Evolutionary conservation across 169 alveolate genomes (phyloP), one percentile per base, ranked within the genome.

Genomic region (Theileria orientalis): DNA sequence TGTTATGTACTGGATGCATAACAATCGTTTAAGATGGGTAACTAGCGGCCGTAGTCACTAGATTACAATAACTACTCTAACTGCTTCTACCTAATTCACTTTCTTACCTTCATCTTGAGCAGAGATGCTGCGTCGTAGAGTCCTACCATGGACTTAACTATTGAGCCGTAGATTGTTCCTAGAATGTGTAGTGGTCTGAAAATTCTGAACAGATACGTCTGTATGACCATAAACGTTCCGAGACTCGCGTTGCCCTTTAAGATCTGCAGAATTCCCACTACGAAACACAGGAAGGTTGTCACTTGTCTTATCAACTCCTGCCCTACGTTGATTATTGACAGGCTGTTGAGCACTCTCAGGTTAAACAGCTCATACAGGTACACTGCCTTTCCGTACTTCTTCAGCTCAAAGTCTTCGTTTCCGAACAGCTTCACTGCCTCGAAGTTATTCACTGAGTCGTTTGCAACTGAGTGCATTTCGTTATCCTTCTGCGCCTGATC

Each of bases 371-470:
- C 76, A 57, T 86, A 85, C 57, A 82, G 69, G 14, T 76, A 70
- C 25, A 78, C 84, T 1, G 85, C 94, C 44, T 74, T 35, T 27
- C 79, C 74, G 44, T 78, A 85, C 51, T 72, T 71, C 33, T 64
- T 76, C 23, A 88, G 83, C 74, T 88, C 93, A 54, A 68, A 76
- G 47, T 62, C 25, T 64, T 88, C 93, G 78, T 88, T 88, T 49
- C 85, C 83, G 73, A 69, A 88, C 74, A 83, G 83, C 77, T 90
- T 90, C 49, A 90, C 92, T 61, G 87, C 83, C 66, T 90, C 94
- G 76, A 82, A 90, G 71, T 90, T 90, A 52, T 69, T 79, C 49
- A 90, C 59, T 1, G 90, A 84, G 54, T 90, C 94, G 66, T 74
- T 86, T 21, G 88, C 75, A 42, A 86, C 73, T 56, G 73, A 83